These are phyloP conservation scores for Collybiopsis confluens DNA, from an alignment of 768 basidiomycete genomes.

Conservation along the genomic window DNA sequence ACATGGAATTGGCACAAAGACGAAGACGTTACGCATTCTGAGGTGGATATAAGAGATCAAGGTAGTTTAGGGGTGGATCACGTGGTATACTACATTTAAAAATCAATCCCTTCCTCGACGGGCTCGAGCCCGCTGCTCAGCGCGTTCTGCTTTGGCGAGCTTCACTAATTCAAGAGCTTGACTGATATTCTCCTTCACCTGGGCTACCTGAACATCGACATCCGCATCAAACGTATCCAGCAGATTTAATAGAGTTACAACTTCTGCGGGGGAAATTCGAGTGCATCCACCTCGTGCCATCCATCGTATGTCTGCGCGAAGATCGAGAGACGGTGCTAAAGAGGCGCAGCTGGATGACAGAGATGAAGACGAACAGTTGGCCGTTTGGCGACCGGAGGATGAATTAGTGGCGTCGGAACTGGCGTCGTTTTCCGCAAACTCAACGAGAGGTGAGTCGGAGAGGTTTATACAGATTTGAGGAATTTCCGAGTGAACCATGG, in stretches of 20 bases:
- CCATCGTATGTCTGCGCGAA: background rate
- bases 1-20: background rate
- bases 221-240: constrained; percentile 31
- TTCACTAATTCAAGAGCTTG: constrained; percentile 18
- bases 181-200: constrained; percentile 18
- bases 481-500: constrained; percentile 10
- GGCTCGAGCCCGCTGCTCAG: background rate
- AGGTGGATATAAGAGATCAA: constrained; percentile 2
- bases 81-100: background rate
- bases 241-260: constrained; percentile 26
- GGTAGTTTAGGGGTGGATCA: background rate
- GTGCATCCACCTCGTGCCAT: too few species aligned
- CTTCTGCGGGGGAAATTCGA: constrained; percentile 20
- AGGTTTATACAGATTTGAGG: constrained; percentile 4
- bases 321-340: background rate
- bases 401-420: background rate
- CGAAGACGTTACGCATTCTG: constrained; percentile 10
- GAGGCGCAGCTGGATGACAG: background rate
- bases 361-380: constrained; percentile 1
- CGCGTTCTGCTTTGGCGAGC: constrained; percentile 16
- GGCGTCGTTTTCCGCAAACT: too few species aligned
- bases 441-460: background rate
- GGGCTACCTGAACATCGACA: constrained; percentile 19
- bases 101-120: constrained; percentile 4
- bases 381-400: background rate